These are phyloP conservation scores for Dioscorea alata DNA, from an alignment of 106 monocot species.

Conservation along the genomic window DNA sequence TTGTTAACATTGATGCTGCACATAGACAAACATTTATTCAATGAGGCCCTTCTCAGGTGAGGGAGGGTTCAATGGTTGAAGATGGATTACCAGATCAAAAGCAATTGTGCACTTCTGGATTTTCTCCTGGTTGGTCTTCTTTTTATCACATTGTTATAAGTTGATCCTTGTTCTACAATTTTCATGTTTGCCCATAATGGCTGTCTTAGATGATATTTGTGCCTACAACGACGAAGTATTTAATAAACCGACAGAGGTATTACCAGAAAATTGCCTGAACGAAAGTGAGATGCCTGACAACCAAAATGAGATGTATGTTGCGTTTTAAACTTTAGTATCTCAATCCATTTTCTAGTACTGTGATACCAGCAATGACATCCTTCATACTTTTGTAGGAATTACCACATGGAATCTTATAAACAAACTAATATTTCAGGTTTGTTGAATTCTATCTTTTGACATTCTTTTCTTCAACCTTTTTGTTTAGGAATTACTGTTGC, in stretches of 20 bases:
- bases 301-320: slow-evolving; percentile 46
- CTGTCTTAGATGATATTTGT: slow-evolving; percentile 22
- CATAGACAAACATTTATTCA: not conserved
- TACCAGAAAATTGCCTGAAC: slow-evolving; percentile 42
- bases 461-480: too few species aligned
- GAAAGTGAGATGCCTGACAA: slow-evolving; percentile 17
- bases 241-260: slow-evolving; percentile 50
- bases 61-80: slow-evolving; percentile 28
- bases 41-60: slow-evolving; percentile 15
- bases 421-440: slow-evolving; percentile 48
- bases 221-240: slow-evolving; percentile 28
- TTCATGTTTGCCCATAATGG: slow-evolving; percentile 7
- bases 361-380: not conserved
- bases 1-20: too few species aligned
- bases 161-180: too few species aligned
- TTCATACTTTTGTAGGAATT: slow-evolving; percentile 26
- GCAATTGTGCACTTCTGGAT: slow-evolving; percentile 40
- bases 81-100: slow-evolving; percentile 31
- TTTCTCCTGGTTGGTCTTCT: slow-evolving; percentile 30
- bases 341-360: not conserved
- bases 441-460: not conserved
- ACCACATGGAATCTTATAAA: slow-evolving; percentile 8
- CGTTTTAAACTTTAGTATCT: slow-evolving; percentile 1
- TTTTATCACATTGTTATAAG: not conserved
- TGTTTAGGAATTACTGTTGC: too few species aligned